phyloP scores from a whole-genome alignment of 2,329 filamentous ascomycete species.

The Sclerotiophoma versabilis region DNA sequence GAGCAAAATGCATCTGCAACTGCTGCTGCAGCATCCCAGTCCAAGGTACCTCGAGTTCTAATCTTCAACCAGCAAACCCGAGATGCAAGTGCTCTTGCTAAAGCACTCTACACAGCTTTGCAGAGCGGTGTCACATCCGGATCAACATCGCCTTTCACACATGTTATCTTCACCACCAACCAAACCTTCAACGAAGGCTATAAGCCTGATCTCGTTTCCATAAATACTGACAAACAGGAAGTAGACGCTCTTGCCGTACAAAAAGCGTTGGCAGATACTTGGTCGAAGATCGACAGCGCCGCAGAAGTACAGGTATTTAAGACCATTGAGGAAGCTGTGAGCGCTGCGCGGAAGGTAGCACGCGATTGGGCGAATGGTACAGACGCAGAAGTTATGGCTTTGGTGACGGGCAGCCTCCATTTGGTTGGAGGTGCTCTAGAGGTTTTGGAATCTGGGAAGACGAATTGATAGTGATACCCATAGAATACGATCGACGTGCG shows the following conservation, averaged over 20 bases:
- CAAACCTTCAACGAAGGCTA: slow-evolving; percentile 70
- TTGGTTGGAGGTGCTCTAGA: slow-evolving; percentile 81
- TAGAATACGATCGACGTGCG: slow-evolving; percentile 10
- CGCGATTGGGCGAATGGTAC: slow-evolving; percentile 35
- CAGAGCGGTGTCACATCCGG: slow-evolving; percentile 38
- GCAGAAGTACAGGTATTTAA: slow-evolving; percentile 63
- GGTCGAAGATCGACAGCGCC: slow-evolving; percentile 55
- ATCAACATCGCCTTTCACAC: slow-evolving; percentile 63
- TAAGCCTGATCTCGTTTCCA: slow-evolving; percentile 67
- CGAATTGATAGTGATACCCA: slow-evolving; percentile 29
- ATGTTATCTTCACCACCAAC: slow-evolving; percentile 84
- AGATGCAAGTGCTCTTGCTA: slow-evolving; percentile 72
- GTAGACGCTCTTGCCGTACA: slow-evolving; percentile 70
- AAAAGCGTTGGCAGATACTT: slow-evolving; percentile 66
- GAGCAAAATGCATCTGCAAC: slow-evolving; percentile 47
- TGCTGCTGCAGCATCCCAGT: slow-evolving; percentile 32
- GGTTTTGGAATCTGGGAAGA: slow-evolving; percentile 63
- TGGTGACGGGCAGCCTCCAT: slow-evolving; percentile 86
- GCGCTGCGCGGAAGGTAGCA: slow-evolving; percentile 57
- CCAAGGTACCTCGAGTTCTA: slow-evolving; percentile 61
- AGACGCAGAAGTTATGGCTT: slow-evolving; percentile 62
- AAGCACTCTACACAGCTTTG: slow-evolving; percentile 67
- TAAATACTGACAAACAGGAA: slow-evolving; percentile 66
- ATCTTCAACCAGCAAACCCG: slow-evolving; percentile 95
- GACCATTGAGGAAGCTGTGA: slow-evolving; percentile 75